Base-by-base conservation (phyloP, 352 stramenopile genomes). In the Phytopythium aichiense region DNA sequence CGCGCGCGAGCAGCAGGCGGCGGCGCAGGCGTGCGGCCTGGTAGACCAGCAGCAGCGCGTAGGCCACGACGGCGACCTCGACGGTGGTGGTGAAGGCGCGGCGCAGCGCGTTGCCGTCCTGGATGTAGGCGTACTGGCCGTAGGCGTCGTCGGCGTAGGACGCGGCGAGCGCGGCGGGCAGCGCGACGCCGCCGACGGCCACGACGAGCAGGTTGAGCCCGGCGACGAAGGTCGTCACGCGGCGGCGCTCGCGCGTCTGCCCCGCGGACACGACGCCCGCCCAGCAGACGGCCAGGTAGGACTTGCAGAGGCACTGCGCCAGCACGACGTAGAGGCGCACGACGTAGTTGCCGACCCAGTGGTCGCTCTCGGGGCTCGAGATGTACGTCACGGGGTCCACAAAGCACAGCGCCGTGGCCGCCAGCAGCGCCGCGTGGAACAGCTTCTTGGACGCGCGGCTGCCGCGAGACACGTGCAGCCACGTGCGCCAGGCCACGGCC, bases 221-320 rank as follows among this genome's bases (percentile, higher is more conserved):
- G 25, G 77, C 67, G 57, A 93, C 82, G 50, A 84, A 22, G 30
- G 74, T 77, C 40, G 69, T 76, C 52, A 88, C 76, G 40, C 77
- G 77, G 15, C 76, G 78, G 18, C 78, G 79, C 57, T 79, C 77
- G n/a, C 71, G 58, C 49, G 68, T 76, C 66, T 89, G 84, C 25
- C 87, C 87, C 8, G 81, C 81, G 7, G 82, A 87, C 16, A 93
- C 87, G 67, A 95, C 87, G 16, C 87, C 80, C 46, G 83, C 81
- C 87, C 87, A 95, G 56, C 72, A 84, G 45, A 95, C 73, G 30
- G 83, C 84, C 57, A 95, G 69, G 62, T 92, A 90, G 25, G 81
- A 90, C 65, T 94, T 92, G 74, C 83, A 91, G 31, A 86, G 77
- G 54, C 72, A 87, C 62, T 92, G 79, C 23, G 92, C 68, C 60